Conservation (phyloP, 768 basidiomycete genomes). For the Candolleomyces aberdarensis region DNA sequence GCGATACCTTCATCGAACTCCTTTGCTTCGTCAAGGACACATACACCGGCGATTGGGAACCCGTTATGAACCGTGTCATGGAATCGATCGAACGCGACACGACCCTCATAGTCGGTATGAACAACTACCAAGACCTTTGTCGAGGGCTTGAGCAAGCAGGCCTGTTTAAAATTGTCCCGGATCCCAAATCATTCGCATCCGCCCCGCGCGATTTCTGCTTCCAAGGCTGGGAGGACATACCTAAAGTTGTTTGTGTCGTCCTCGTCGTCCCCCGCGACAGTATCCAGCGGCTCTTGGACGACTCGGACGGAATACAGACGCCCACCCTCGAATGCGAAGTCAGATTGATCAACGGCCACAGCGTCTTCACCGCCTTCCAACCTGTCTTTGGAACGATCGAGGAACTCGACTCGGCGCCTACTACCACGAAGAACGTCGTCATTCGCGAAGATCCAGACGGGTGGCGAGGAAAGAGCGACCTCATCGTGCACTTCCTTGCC, state of each 20-base stretch:
- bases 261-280: constrained; percentile 33
- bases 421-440: constrained; percentile 9
- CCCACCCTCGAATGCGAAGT: constrained; percentile 35
- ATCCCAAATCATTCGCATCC: background rate
- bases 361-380: constrained; percentile 32
- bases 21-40: constrained; percentile 33
- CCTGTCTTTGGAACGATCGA: constrained; percentile 27
- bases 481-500: constrained; percentile 34
- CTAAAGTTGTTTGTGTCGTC: constrained; percentile 30
- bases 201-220: constrained; percentile 17
- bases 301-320: constrained; percentile 18
- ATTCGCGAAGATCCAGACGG: constrained; percentile 30
- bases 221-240: constrained; percentile 25
- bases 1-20: constrained; percentile 45
- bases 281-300: constrained; percentile 18
- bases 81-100: constrained; percentile 19
- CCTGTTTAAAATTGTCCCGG: constrained; percentile 23
- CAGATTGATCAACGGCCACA: constrained; percentile 16
- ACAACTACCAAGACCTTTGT: constrained; percentile 45
- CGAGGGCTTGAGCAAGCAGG: constrained; percentile 39
- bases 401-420: background rate
- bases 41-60: constrained; percentile 39
- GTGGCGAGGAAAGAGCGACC: constrained; percentile 28
- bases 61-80: constrained; percentile 33
- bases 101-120: constrained; percentile 21